Evolutionary conservation across 805 yeast genomes (phyloP), one percentile per base, ranked within the genome.

Genomic region (Candida oleophila): DNA sequence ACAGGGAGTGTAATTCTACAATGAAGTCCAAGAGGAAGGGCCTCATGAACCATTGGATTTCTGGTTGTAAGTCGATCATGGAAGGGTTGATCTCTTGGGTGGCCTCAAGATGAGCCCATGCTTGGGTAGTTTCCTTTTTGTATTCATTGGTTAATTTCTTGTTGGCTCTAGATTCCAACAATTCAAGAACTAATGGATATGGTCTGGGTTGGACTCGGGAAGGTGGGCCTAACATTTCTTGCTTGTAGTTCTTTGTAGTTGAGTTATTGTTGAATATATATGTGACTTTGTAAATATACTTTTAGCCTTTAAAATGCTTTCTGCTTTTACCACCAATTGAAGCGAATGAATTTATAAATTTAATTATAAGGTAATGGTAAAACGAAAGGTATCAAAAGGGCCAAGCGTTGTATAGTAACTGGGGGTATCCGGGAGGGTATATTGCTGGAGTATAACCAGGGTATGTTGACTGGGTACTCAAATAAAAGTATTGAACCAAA

Each of bases 21-120:
- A 73, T 52, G 49, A 70, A 73, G 51, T 73, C 78, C 41, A 73
- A 57, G 42, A 73, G 60, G 50, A 68, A 73, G 3, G 75, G 76
- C 48, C 78, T 60, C 77, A 73, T 69, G 56, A 70, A 71, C 77
- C 77, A 70, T 60, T 75, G 76, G 46, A 74, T 65, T 60, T 75
- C 74, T 1, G 76, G 75, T 55, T 69, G 76, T 41, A 73, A 56
- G 47, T 74, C 75, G 41, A 72, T 74, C 79, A 74, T 83, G 46
- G 82, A 73, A 40, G 61, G 77, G 64, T 49, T 82, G 59, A 61
- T 80, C 75, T 57, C 52, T 35, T 68, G 66, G 34, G 55, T 53
- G 3, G 66, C 48, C 53, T 79, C 83, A 28, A 76, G 58, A 14
- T 48, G 57, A 15, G 79, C 61, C 49, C 70, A 54, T 52, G 74